Base-by-base conservation (phyloP, 2,329 filamentous ascomycete species). In the Fusarium anguioides region DNA sequence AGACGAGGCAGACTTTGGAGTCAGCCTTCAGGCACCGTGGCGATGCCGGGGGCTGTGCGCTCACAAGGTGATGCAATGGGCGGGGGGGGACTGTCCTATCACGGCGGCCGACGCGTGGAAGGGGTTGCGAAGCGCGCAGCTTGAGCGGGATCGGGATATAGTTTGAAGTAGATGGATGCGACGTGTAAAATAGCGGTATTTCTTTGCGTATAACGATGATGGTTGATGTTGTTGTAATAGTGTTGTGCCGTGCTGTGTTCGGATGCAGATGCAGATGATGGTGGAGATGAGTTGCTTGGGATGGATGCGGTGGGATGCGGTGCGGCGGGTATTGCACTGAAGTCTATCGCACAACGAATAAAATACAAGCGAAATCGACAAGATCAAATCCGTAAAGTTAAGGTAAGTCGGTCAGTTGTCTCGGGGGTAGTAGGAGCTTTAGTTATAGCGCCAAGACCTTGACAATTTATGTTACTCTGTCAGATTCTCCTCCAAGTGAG, bases 11-110 rank as follows among this genome's bases (percentile, higher is more conserved):
- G 80, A 81, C 75, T 79, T 64, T 70, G 73, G 71, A 81, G 78
- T 82, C 80, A 81, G 81, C 80, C 80, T 81, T 76, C 71, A 75
- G 76, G 76, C 74, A 76, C 76, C 72, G 78, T 79, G 78, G 78
- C 80, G 73, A 70, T 76, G 75, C 73, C 64, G 74, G 72, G 74
- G 80, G 80, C 80, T 81, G 80, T 81, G 80, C 79, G 77, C 61
- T 73, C 66, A 64, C 68, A 70, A 59, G 60, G 66, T 73, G 73
- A 75, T 74, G 72, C 68, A 72, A 71, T 60, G 67, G 58, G 70
- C 72, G 73, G 69, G 74, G 73, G 69, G 74, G 71, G 72, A 66
- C 61, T 59, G 64, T 70, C 72, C 72, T 73, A 72, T 74, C 71
- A 70, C 62, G 63, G 59, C 57, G 64, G 66, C 56, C 54, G 70